A percentile compares a stretch with the other conserved stretches of the same genome.
Conservation (phyloP, 2,329 filamentous ascomycete species). For the Canariomyces notabilis region DNA sequence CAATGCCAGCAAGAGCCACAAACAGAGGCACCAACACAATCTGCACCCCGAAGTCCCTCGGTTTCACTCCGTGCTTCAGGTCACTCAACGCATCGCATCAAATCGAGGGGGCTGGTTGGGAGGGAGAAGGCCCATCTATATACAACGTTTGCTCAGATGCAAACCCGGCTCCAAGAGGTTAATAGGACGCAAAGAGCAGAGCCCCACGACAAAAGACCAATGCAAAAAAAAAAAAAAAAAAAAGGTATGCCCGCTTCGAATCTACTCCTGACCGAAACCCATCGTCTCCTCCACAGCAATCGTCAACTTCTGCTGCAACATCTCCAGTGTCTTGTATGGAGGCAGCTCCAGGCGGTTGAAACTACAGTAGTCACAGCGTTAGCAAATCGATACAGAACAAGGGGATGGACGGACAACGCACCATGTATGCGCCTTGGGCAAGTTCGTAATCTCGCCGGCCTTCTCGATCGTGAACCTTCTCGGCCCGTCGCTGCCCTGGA, state of each 20-base stretch:
- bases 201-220: conserved; percentile 2
- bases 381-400: conserved; percentile 20
- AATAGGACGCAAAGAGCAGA: neutral
- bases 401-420: conserved; percentile 43
- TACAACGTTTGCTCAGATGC: neutral
- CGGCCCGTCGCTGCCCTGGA: conserved; percentile 94
- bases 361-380: conserved; percentile 42
- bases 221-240: conserved; percentile 1
- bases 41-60: neutral
- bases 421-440: conserved; percentile 98
- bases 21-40: neutral
- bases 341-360: conserved; percentile 97
- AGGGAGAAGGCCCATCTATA: neutral
- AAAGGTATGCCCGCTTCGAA: neutral
- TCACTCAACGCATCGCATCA: neutral
- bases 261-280: conserved; percentile 94
- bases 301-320: conserved; percentile 81
- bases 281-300: conserved; percentile 98
- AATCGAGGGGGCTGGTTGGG: neutral
- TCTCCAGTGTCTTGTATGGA: conserved; percentile 83
- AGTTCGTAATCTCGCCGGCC: conserved; percentile 80
- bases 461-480: conserved; percentile 97
- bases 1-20: neutral
- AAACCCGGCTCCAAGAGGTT: neutral
- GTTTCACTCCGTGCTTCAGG: neutral